A percentile compares a stretch with the other conserved stretches of the same genome.
These are phyloP conservation scores for Axilococcus clingmanii DNA, from an alignment of 139 green algal species.

Conservation along the genomic window DNA sequence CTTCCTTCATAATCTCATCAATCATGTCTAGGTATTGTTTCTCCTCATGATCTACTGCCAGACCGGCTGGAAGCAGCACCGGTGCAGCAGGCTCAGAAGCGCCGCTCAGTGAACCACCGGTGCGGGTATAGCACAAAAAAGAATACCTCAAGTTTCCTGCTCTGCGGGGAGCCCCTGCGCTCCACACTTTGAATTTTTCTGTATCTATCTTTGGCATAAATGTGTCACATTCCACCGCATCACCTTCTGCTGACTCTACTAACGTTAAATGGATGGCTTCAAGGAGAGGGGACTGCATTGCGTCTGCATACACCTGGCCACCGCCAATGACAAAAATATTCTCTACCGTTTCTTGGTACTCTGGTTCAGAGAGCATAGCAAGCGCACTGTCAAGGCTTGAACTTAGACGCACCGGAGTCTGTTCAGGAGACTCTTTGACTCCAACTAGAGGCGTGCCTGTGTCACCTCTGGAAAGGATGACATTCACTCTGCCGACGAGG, in stretches of 20 bases:
- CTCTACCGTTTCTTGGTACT: slow-evolving; percentile 50
- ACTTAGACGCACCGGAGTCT: background rate
- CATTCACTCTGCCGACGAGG: slow-evolving; percentile 83
- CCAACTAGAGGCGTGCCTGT: slow-evolving; percentile 20
- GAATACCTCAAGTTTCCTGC: slow-evolving; percentile 36
- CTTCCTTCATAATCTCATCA: slow-evolving; percentile 67
- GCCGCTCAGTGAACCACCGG: slow-evolving; percentile 1
- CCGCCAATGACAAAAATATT: slow-evolving; percentile 94
- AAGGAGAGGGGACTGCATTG: slow-evolving; percentile 60
- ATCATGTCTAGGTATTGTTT: slow-evolving; percentile 94
- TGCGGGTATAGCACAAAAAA: slow-evolving; percentile 67
- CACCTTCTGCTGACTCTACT: slow-evolving; percentile 49
- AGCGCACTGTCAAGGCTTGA: slow-evolving; percentile 67
- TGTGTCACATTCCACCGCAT: slow-evolving; percentile 83
- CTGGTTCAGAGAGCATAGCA: slow-evolving; percentile 36
- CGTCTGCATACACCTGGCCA: slow-evolving; percentile 59
- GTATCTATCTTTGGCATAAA: slow-evolving; percentile 68
- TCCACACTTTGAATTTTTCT: slow-evolving; percentile 62
- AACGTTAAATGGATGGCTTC: slow-evolving; percentile 78
- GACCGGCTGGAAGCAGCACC: slow-evolving; percentile 35
- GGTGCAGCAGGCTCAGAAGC: slow-evolving; percentile 1
- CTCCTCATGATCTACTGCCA: slow-evolving; percentile 78
- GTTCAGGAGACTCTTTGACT: slow-evolving; percentile 1
- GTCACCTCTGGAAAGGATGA: slow-evolving; percentile 69
- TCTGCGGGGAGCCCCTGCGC: slow-evolving; percentile 23